Conservation (phyloP, 129 eudicot species). For the Oenanthe sinensis region DNA sequence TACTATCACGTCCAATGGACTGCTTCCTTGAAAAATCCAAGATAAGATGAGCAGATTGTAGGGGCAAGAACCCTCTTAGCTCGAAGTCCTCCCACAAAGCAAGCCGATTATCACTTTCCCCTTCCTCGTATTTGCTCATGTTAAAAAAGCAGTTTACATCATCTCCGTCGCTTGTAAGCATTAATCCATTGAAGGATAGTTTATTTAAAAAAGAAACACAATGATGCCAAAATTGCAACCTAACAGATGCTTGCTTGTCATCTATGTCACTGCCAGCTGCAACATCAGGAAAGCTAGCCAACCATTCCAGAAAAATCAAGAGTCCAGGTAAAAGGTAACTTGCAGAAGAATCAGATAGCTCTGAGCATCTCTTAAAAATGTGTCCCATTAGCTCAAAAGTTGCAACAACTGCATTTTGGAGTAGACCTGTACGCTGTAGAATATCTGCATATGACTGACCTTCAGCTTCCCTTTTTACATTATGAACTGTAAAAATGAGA, state of each 20-base stretch:
- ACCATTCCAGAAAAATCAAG: conserved; percentile 46
- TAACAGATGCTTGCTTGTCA: conserved; percentile 27
- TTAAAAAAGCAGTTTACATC: conserved; percentile 31
- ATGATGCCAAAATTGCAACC: conserved; percentile 35
- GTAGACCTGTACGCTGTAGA: conserved; percentile 39
- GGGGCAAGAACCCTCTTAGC: conserved; percentile 57
- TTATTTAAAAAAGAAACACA: conserved; percentile 45
- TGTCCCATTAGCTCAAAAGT: conserved; percentile 37
- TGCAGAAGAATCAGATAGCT: conserved; percentile 35
- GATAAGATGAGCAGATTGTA: conserved; percentile 43
- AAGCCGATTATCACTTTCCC: conserved; percentile 34
- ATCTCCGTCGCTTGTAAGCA: conserved; percentile 31
- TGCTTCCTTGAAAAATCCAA: conserved; percentile 56
- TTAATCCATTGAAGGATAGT: conserved; percentile 25
- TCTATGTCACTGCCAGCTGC: conserved; percentile 27
- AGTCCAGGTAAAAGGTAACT: conserved; percentile 52
- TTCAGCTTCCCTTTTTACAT: conserved; percentile 42
- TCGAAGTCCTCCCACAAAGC: conserved; percentile 71
- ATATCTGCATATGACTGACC: conserved; percentile 59
- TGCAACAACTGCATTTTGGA: conserved; percentile 33
- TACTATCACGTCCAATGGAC: conserved; percentile 28
- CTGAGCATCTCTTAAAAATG: conserved; percentile 36
- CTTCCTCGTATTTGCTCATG: conserved; percentile 50
- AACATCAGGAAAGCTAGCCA: conserved; percentile 49
- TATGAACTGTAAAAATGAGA: conserved; percentile 47